Conservation (phyloP, 176 grass and related monocot genomes). For the Rhynchospora pubera region DNA sequence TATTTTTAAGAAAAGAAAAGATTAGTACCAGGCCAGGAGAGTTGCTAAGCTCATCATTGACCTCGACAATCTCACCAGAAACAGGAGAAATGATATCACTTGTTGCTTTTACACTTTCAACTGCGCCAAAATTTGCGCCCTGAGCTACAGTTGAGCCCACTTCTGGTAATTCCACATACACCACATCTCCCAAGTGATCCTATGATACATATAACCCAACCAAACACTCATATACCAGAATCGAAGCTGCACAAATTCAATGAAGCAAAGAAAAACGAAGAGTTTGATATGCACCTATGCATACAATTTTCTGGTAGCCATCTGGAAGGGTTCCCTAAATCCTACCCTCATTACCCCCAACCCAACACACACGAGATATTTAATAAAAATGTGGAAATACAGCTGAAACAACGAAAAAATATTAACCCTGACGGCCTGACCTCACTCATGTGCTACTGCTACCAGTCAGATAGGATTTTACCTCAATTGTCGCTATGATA, state of each 20-base stretch:
- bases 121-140: conserved; percentile 72
- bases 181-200: conserved; percentile 96
- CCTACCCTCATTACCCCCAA: neutral
- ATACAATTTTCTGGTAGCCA: neutral
- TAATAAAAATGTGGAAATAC: neutral
- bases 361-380: neutral
- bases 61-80: conserved; percentile 71
- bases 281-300: conserved; percentile 8
- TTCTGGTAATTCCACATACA: conserved; percentile 90
- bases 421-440: neutral
- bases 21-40: conserved; percentile 62
- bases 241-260: conserved; percentile 10
- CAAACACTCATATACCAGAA: neutral
- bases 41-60: conserved; percentile 42
- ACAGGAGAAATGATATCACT: conserved; percentile 82
- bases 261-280: neutral
- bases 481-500: neutral
- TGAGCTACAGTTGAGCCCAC: conserved; percentile 53
- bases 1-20: neutral
- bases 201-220: conserved; percentile 3
- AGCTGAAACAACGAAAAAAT: neutral
- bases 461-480: neutral
- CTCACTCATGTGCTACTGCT: neutral
- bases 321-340: neutral
- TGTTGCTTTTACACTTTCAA: conserved; percentile 96